Base-by-base conservation (phyloP, 768 basidiomycete genomes). In the Xerocomellus dryophilus region DNA sequence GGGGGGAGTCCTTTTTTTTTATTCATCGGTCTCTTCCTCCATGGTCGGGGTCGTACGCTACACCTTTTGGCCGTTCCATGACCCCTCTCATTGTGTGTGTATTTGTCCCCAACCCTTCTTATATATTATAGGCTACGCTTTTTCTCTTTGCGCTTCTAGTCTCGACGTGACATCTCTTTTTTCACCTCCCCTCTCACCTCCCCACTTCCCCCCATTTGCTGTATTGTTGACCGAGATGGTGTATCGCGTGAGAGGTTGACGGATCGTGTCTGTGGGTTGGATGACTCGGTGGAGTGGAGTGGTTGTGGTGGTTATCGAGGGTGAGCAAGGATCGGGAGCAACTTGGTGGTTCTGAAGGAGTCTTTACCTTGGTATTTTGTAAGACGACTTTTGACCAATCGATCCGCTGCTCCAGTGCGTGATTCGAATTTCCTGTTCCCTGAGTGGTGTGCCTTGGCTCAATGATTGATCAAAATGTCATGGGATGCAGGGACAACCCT, bases 61-160 rank as follows among this genome's bases (percentile, higher is more conserved):
- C 57, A 47, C 47, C 57, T 50, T 56, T 53, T 52, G 43, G 47
- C 43, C 55, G 8, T 52, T 25, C 47, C 49, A 46, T 56, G 36
- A 25, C 51, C 51, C 53, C 47, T 34, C 47, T 25, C 40, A 41
- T 18, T 50, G 41, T 61, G 58, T 66, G 59, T 66, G 59, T 65
- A 60, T 55, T 61, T 65, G 60, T 67, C 61, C 47, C 54, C 55
- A 44, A 53, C 56, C 52, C 23, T n/a, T 52, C 43, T 59, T 71
- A 71, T 70, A 71, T 70, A 66, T 65, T 65, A 49, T 61, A 60
- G 60, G 69, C 46, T 72, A 61, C 52, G 50, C 47, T 57, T 47
- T 56, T 49, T 51, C 25, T 38, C 44, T 46, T 48, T 54, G 41
- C 59, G 47, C 38, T 58, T 47, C 35, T 62, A 62, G 61, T 66